Conservation (phyloP, 2,329 filamentous ascomycete genomes). For the Botrytis paeoniae region DNA sequence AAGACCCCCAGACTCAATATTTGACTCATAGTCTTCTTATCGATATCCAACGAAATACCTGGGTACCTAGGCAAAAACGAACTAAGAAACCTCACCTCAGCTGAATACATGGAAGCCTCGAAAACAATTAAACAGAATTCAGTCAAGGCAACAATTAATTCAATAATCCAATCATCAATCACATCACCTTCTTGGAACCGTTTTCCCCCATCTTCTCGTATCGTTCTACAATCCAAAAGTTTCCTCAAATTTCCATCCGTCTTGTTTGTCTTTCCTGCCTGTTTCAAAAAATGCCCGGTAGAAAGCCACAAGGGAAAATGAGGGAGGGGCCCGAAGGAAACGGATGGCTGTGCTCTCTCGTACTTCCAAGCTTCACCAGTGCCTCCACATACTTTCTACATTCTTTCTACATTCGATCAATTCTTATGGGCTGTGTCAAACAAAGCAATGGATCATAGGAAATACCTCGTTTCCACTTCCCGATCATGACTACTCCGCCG, state of each 20-base stretch:
- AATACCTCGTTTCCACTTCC: background rate
- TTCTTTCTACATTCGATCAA: background rate
- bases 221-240: background rate
- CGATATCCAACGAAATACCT: background rate
- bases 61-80: background rate
- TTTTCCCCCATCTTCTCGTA: background rate
- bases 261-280: background rate
- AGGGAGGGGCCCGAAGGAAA: background rate
- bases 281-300: slow-evolving; percentile 7
- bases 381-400: slow-evolving; percentile 10
- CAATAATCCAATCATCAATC: background rate
- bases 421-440: background rate
- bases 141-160: background rate
- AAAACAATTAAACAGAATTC: background rate
- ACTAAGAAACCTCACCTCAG: background rate
- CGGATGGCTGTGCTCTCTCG: background rate
- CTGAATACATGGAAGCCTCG: background rate
- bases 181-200: background rate
- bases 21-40: slow-evolving; percentile 11
- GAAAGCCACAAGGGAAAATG: background rate
- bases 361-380: background rate
- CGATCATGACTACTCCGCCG: background rate
- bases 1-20: background rate
- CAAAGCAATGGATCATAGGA: background rate
- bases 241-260: background rate